phyloP scores from a whole-genome alignment of 2,329 filamentous ascomycete species.

The Aspergillus fijiensis region DNA sequence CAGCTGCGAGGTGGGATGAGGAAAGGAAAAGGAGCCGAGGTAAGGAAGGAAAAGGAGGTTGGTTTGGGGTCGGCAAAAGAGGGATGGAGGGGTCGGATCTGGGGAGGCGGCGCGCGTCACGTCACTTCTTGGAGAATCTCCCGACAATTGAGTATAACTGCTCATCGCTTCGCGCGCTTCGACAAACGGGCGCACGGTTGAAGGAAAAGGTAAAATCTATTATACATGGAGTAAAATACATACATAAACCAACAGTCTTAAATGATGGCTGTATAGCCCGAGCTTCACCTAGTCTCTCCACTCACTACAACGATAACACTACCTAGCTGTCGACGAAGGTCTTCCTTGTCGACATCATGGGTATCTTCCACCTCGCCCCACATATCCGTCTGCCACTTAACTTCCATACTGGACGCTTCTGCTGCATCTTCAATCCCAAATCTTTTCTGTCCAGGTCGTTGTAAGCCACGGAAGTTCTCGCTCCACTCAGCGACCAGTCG shows the following conservation, averaged over 20 bases:
- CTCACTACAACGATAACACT: slow-evolving; percentile 80
- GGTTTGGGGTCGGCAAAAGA: background rate
- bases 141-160: background rate
- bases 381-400: slow-evolving; percentile 81
- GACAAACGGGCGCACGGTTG: too few species aligned
- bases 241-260: background rate
- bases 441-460: slow-evolving; percentile 36
- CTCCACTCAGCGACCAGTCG: slow-evolving; percentile 86
- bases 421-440: slow-evolving; percentile 86
- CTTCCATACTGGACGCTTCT: slow-evolving; percentile 74
- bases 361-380: slow-evolving; percentile 99
- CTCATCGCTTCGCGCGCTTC: too few species aligned
- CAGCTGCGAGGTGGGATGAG: background rate
- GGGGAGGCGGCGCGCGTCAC: background rate
- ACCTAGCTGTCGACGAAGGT: slow-evolving; percentile 81
- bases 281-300: slow-evolving; percentile 45
- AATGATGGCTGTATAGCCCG: background rate
- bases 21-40: background rate
- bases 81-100: background rate
- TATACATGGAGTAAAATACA: background rate
- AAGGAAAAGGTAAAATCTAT: too few species aligned
- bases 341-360: slow-evolving; percentile 93
- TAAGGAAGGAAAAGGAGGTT: background rate
- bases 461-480: slow-evolving; percentile 62
- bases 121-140: background rate